These are phyloP conservation scores for Rutstroemia sp. DNA, from an alignment of 2,329 filamentous ascomycete species.

Conservation along the genomic window DNA sequence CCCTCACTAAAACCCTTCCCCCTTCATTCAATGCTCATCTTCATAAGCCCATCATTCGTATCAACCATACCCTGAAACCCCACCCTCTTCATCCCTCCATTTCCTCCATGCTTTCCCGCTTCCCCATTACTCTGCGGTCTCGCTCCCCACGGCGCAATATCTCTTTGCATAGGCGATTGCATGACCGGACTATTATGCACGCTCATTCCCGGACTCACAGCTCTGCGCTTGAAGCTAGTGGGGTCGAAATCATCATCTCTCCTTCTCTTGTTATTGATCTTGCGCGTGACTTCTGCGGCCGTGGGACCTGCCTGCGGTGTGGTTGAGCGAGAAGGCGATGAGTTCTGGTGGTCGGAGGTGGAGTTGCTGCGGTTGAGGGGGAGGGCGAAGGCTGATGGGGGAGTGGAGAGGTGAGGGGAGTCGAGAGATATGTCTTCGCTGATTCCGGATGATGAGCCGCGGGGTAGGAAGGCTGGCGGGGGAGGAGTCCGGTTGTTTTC, in stretches of 20 bases:
- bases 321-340: constrained; percentile 26
- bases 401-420: constrained; percentile 18
- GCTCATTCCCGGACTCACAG: constrained; percentile 86
- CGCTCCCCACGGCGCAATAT: constrained; percentile 64
- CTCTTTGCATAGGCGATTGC: constrained; percentile 73
- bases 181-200: constrained; percentile 83
- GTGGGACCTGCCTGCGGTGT: constrained; percentile 43
- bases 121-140: constrained; percentile 50
- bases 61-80: constrained; percentile 91
- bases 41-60: constrained; percentile 91
- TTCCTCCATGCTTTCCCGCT: constrained; percentile 36
- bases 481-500: constrained; percentile 46
- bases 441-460: constrained; percentile 50
- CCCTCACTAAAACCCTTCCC: too few species aligned
- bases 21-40: constrained; percentile 83
- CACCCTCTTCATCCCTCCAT: constrained; percentile 42
- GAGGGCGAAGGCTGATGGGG: constrained; percentile 25
- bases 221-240: constrained; percentile 79
- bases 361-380: constrained; percentile 7
- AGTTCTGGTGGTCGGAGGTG: constrained; percentile 19
- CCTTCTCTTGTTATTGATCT: constrained; percentile 74
- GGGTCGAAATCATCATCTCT: constrained; percentile 89
- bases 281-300: constrained; percentile 67
- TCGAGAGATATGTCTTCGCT: constrained; percentile 56
- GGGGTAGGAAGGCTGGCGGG: constrained; percentile 49